Evolutionary conservation across 169 alveolate species (phyloP).

Genomic region (Babesia bigemina): DNA sequence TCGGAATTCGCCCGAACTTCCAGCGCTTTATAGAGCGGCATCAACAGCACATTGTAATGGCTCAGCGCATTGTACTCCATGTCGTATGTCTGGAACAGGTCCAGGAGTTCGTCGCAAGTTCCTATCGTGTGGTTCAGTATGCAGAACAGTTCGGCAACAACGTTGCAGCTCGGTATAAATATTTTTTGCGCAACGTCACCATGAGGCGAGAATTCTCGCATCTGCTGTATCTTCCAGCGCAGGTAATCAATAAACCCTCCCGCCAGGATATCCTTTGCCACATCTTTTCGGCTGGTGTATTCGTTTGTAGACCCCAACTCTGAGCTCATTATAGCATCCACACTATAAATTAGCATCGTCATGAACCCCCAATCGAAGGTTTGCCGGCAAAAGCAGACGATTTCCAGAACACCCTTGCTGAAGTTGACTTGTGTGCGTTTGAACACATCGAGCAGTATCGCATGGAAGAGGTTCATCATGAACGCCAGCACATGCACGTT

Average conservation of each 20-base stretch:
- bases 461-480: conserved; percentile 60
- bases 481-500: conserved; percentile 38
- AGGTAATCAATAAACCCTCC: conserved; percentile 63
- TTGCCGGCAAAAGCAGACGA: conserved; percentile 68
- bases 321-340: conserved; percentile 43
- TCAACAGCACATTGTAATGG: conserved; percentile 56
- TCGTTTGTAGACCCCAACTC: conserved; percentile 9
- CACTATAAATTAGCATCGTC: conserved; percentile 60
- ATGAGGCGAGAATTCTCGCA: conserved; percentile 4
- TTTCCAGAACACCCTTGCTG: conserved; percentile 65
- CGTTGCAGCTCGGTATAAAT: conserved; percentile 36
- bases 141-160: conserved; percentile 61
- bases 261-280: conserved; percentile 47
- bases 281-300: not conserved
- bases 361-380: conserved; percentile 71
- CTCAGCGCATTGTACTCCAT: conserved; percentile 38
- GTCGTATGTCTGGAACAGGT: conserved; percentile 53
- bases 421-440: conserved; percentile 50
- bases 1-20: conserved; percentile 12
- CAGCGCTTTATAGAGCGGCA: conserved; percentile 57
- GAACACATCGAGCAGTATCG: conserved; percentile 50
- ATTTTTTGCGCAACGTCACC: conserved; percentile 22
- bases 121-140: conserved; percentile 62
- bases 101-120: conserved; percentile 54
- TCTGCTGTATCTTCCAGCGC: conserved; percentile 61